Base-by-base conservation (phyloP, 2,329 filamentous ascomycete genomes). In the Botryosphaeria dothidea region DNA sequence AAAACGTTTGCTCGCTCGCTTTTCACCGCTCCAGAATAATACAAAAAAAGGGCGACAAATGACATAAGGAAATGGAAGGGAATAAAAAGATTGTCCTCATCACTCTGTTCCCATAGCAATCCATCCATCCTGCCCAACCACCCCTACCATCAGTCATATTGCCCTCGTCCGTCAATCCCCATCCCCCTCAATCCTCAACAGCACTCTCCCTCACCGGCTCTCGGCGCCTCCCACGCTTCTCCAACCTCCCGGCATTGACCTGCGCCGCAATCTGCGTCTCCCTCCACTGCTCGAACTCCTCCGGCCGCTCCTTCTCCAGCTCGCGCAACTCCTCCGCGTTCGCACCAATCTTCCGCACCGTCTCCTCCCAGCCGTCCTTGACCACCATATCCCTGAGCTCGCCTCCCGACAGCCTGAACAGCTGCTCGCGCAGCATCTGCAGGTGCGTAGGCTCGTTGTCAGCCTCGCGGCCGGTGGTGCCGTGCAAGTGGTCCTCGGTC, bases 301-400 rank as follows among this genome's bases (percentile, higher is more conserved):
- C 71, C 0, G 74, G 75, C 21, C 73, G 71, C 36, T 79, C 76
- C 48, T 73, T 70, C 69, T 81, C 82, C 71, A 93, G 86, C 7
- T 79, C 78, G 57, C 85, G 83, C 84, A 91, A 86, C 74, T 90
- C 84, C 67, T 88, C 85, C 0, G 88, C 87, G 68, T 92, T 91
- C 29, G 84, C 83, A 4, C 85, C 86, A 19, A 86, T 81, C 71
- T 88, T 85, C 70, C 86, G 83, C 68, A 92, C 88, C 0, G 87
- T 84, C 64, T 81, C 80, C 13, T 90, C 81, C 58, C 85, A 84
- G 0, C 90, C 89, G 69, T 86, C 84, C 46, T 84, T 25, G 15
- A 56, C 36, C 1, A 64, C 62, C 48, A 43, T 43, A 19, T 57
- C 25, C 5, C 78, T 77, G 56, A 90, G 75, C 25, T 86, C 82